These are phyloP conservation scores for Ilyonectria sp. DNA, from an alignment of 2,329 filamentous ascomycete genomes.

Conservation along the genomic window DNA sequence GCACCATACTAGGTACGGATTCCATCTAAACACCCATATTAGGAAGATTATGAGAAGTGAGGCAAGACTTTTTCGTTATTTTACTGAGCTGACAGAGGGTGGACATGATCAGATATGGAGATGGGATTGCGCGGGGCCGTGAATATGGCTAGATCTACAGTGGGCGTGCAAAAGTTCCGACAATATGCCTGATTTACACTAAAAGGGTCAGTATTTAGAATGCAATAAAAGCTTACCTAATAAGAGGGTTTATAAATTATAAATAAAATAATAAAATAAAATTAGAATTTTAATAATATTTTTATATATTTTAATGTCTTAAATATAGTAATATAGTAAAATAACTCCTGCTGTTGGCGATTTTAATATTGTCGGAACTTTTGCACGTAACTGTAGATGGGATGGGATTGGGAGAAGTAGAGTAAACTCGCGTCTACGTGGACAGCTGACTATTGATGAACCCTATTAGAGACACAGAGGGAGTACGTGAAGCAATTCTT, in stretches of 20 bases:
- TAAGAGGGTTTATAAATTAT: too few species aligned
- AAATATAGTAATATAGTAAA: too few species aligned
- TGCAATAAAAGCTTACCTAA: too few species aligned
- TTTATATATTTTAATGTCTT: too few species aligned
- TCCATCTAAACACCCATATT: not conserved
- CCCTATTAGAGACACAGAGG: not conserved
- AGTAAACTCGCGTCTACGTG: not conserved
- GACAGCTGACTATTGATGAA: not conserved
- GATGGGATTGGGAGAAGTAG: not conserved
- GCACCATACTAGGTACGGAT: not conserved
- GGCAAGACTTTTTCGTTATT: not conserved
- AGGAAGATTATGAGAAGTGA: not conserved
- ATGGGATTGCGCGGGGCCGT: not conserved
- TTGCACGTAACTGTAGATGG: too few species aligned
- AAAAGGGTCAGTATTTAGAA: too few species aligned
- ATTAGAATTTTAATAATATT: too few species aligned
- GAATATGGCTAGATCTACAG: not conserved
- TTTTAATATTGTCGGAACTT: too few species aligned
- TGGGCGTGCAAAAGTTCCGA: too few species aligned
- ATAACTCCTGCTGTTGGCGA: too few species aligned
- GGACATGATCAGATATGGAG: not conserved
- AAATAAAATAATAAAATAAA: too few species aligned
- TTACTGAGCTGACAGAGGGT: not conserved
- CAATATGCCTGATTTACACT: too few species aligned
- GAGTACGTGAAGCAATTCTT: not conserved